Base-by-base conservation (phyloP, 1,284 basidiomycete species). In the Bondarzewia mesenterica region DNA sequence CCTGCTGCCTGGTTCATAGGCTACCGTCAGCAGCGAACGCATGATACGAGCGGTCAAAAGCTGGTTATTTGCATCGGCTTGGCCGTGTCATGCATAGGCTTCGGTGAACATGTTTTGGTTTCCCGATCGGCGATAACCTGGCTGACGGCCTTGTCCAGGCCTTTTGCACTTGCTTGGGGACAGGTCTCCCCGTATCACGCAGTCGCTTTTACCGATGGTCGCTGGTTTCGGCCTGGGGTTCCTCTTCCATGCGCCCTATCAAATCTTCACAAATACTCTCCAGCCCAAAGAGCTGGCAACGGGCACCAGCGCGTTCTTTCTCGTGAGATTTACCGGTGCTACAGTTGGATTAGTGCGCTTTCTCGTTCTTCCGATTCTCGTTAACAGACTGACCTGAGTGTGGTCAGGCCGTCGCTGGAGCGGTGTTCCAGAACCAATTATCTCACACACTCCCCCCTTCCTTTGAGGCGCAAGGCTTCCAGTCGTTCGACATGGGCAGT, bases 241-340 rank as follows among this genome's bases (percentile, higher is more conserved):
- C 75, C 66, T 89, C 22, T 89, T 89, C 63, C 86, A 89, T 61
- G 78, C 86, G 1, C 88, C 87, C 7, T 88, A 86, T 59, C 85
- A 88, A 59, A 74, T 88, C 14, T 85, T 89, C 60, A 77, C 76
- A 40, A 73, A 71, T 51, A 76, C 81, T 15, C 63, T 90, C 35
- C 70, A 74, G 52, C 74, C 78, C 8, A 67, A 73, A 43, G 80
- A 88, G 55, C 65, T 88, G 48, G 85, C 86, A n/a, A 75, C 80
- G 38, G 84, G 83, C 23, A 89, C 87, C 12, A 82, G 85, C 60
- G 87, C 85, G 20, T 89, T 90, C 61, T 89, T 90, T 63, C 72
- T 90, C 48, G 84, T 89, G 42, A 74, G 87, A 39, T 90, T 89
- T 65, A 89, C 86, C 35, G 87, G 87, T 14, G 83, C 87, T 26